Evolutionary conservation across 2,329 filamentous ascomycete species (phyloP), one percentile per base, ranked within the genome.

Genomic region (Colletotrichum godetiae): DNA sequence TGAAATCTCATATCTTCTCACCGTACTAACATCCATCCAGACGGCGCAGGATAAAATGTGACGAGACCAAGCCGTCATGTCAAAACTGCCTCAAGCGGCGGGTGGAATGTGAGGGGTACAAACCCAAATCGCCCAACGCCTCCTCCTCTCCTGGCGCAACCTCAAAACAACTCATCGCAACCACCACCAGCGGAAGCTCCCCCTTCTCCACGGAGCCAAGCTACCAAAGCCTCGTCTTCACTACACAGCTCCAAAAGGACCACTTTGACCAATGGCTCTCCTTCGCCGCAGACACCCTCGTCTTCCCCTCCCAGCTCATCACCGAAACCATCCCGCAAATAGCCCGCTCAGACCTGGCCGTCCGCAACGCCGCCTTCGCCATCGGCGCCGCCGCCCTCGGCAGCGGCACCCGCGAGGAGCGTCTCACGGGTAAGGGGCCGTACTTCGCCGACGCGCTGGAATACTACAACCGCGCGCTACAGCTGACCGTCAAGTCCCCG

Each of bases 321-420:
- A 72, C 67, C 8, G 42, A 37, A 13, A 66, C 37, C 10, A 84
- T 75, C 33, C 75, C 70, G 12, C 75, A 72, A 35, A 55, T 75
- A 24, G 73, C 74, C 19, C 65, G 62, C 19, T 57, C 33, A 2
- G 73, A 75, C 33, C 35, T 52, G 13, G 81, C 80, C 0, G 75
- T 85, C 7, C 77, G 83, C 24, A 83, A 81, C 61, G 83, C 80
- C 5, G 83, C 83, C 68, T 83, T 85, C 79, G 83, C 83, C 6
- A 79, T 85, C 10, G 83, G 83, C 1, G 83, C 83, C 1, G 68
- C 67, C 19, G 55, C 68, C 0, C 31, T 73, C 11, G 61, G 68
- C 8, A 67, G 46, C 62, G 29, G 13, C 56, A 71, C 49, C 19
- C 55, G 68, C 4, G 67, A 72, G 15, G 55, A 73, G 35, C 70